Percentiles rank a stretch among this genome's conserved stretches.
Conservation (phyloP, 2,329 filamentous ascomycete species). For the Aureobasidium sp. region DNA sequence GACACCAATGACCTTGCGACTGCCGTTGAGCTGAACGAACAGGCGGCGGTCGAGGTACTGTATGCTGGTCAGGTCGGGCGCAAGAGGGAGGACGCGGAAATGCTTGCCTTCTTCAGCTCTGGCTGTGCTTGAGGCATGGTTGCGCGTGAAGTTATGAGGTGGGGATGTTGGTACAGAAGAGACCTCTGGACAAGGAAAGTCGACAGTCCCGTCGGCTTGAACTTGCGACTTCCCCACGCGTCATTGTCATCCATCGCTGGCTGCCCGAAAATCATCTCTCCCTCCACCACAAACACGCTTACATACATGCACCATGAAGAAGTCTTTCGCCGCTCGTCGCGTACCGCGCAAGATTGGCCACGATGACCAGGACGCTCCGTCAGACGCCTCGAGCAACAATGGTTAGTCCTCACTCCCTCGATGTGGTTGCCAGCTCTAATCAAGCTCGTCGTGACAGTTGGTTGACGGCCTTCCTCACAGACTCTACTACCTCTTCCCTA, state of each 20-base stretch:
- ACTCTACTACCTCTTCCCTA: slow-evolving; percentile 34
- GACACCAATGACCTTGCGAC: slow-evolving; percentile 90
- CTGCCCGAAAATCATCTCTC: neutral
- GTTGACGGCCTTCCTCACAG: slow-evolving; percentile 14
- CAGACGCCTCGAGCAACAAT: slow-evolving; percentile 24
- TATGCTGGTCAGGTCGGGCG: slow-evolving; percentile 3
- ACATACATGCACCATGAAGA: slow-evolving; percentile 43
- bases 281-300: neutral
- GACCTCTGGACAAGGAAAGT: neutral
- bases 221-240: neutral
- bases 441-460: slow-evolving; percentile 17
- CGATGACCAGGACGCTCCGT: slow-evolving; percentile 51
- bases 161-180: neutral
- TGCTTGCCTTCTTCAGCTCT: slow-evolving; percentile 87
- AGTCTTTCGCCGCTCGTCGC: slow-evolving; percentile 46
- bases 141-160: slow-evolving; percentile 17
- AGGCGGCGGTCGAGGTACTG: slow-evolving; percentile 99
- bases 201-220: neutral
- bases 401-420: slow-evolving; percentile 31
- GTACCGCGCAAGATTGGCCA: slow-evolving; percentile 72
- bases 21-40: slow-evolving; percentile 95
- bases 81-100: neutral
- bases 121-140: slow-evolving; percentile 98
- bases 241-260: neutral
- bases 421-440: slow-evolving; percentile 21